Evolutionary conservation across 2,329 filamentous ascomycete genomes (phyloP).

Genomic region (Pleurostoma richardsiae): DNA sequence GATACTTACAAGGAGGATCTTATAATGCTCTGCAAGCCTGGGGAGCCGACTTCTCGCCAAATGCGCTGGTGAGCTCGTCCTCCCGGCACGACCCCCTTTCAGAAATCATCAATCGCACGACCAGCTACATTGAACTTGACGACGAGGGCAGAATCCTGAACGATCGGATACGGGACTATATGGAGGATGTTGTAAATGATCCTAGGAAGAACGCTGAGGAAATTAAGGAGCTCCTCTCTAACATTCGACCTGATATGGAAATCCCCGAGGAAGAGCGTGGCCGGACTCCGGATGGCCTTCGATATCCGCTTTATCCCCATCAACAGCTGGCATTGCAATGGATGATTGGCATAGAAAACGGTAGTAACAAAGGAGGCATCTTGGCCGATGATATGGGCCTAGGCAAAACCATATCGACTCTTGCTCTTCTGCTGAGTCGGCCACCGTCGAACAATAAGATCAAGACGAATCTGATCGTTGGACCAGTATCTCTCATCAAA

Average conservation of each 20-base stretch:
- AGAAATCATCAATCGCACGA: conserved; percentile 29
- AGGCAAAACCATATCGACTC: conserved; percentile 77
- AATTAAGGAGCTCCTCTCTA: conserved; percentile 63
- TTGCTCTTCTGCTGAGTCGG: conserved; percentile 69
- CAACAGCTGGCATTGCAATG: conserved; percentile 74
- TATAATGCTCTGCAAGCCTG: background rate
- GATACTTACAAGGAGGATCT: conserved; percentile 10
- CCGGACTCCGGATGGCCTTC: conserved; percentile 65
- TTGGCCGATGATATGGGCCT: conserved; percentile 79
- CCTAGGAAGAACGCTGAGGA: conserved; percentile 49
- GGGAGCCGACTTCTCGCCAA: background rate
- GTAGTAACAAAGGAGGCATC: conserved; percentile 72
- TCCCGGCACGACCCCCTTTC: conserved; percentile 14
- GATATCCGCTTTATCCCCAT: conserved; percentile 69
- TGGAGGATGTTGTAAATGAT: conserved; percentile 30
- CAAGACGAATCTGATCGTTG: conserved; percentile 78
- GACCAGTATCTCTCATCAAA: conserved; percentile 71
- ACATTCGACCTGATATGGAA: conserved; percentile 69
- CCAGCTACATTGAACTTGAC: conserved; percentile 30
- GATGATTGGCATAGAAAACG: conserved; percentile 70
- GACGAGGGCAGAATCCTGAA: conserved; percentile 28
- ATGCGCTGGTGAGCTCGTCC: conserved; percentile 4
- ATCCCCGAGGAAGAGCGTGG: conserved; percentile 57
- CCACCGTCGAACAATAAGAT: conserved; percentile 47
- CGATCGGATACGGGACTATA: conserved; percentile 21